These are phyloP conservation scores for Globisporangium barbulae DNA, from an alignment of 352 stramenopile species.

Conservation along the genomic window DNA sequence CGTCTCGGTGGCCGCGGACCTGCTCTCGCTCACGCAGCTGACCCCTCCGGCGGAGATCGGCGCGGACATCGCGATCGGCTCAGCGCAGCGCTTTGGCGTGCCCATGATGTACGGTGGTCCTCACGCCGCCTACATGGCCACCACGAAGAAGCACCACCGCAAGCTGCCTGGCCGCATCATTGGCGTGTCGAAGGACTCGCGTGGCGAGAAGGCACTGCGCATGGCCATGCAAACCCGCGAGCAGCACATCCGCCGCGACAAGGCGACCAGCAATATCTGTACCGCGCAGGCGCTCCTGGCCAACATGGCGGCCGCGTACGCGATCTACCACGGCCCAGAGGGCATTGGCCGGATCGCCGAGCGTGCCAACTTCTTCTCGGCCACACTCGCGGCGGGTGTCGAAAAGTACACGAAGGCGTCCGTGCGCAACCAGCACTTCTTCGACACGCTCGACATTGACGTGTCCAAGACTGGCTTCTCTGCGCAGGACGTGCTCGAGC, in stretches of 20 bases:
- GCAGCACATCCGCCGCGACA: conserved; percentile 98
- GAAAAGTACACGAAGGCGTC: conserved; percentile 73
- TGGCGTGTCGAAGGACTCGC: conserved; percentile 95
- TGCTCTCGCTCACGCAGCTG: conserved; percentile 95
- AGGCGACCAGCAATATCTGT: conserved; percentile 99
- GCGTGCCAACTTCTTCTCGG: conserved; percentile 91
- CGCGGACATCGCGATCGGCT: conserved; percentile 98
- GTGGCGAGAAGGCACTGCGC: conserved; percentile 93
- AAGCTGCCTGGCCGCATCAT: conserved; percentile 99
- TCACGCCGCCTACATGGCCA: conserved; percentile 97
- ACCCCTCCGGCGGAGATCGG: conserved; percentile 93
- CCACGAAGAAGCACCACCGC: conserved; percentile 94
- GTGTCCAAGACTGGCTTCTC: conserved; percentile 81
- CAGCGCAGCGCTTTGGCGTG: conserved; percentile 98
- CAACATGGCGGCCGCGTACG: conserved; percentile 98
- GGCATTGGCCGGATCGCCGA: conserved; percentile 93
- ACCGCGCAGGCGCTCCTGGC: conserved; percentile 98
- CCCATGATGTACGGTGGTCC: conserved; percentile 99
- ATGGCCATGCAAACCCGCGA: conserved; percentile 99
- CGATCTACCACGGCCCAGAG: conserved; percentile 98
- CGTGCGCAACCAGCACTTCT: conserved; percentile 86
- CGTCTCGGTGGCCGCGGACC: conserved; percentile 96
- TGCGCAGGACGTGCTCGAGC: conserved; percentile 69
- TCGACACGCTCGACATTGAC: conserved; percentile 95
- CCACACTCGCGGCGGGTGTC: conserved; percentile 87